phyloP scores from a whole-genome alignment of 768 basidiomycete genomes.

The Cubamyces lactineus region DNA sequence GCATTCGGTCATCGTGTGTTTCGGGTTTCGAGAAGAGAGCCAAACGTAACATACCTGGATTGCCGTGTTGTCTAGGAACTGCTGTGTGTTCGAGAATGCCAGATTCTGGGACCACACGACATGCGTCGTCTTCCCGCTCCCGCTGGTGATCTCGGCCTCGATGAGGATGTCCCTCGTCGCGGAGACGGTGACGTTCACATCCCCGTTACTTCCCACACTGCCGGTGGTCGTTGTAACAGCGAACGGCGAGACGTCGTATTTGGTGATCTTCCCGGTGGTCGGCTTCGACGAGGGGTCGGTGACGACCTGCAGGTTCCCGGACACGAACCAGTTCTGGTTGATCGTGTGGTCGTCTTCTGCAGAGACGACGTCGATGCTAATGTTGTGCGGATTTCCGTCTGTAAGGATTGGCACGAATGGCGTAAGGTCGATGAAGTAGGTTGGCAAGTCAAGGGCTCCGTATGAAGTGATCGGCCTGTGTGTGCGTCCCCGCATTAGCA shows the following conservation, averaged over 20 bases:
- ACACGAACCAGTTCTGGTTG: constrained; percentile 79
- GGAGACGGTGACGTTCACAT: constrained; percentile 64
- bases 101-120: constrained; percentile 68
- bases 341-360: constrained; percentile 67
- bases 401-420: constrained; percentile 74
- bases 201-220: constrained; percentile 42
- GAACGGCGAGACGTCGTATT: constrained; percentile 60
- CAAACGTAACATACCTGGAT: constrained; percentile 39
- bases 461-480: constrained; percentile 73
- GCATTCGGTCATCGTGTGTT: not conserved
- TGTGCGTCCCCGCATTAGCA: not conserved
- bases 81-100: constrained; percentile 63
- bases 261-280: constrained; percentile 70
- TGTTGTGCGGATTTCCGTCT: constrained; percentile 68
- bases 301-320: constrained; percentile 67
- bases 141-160: constrained; percentile 61
- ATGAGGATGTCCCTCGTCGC: constrained; percentile 61
- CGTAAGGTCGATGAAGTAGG: constrained; percentile 77
- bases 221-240: constrained; percentile 54
- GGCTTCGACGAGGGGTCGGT: constrained; percentile 63
- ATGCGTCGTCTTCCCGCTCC: constrained; percentile 57
- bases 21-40: not conserved
- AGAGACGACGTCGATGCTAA: constrained; percentile 75
- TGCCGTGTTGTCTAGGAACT: constrained; percentile 51
- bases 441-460: constrained; percentile 76